Evolutionary conservation across 495 filamentous ascomycete genomes (phyloP), one percentile per base, ranked within the genome.

Genomic region (Evernia prunastri): DNA sequence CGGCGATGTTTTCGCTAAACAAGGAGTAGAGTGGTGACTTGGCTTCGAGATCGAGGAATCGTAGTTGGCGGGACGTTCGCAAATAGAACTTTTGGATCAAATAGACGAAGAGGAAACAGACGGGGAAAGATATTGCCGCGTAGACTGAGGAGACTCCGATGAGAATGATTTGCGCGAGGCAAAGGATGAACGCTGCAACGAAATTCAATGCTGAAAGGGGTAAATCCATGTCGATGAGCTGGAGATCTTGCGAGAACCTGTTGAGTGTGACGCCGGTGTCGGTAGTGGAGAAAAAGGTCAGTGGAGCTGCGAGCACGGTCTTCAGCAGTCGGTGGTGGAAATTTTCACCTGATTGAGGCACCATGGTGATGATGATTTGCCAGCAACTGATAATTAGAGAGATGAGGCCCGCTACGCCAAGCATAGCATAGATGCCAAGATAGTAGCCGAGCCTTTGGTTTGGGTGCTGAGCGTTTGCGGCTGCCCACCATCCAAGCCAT

Each of bases 31-130:
- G 72, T 4, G 84, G 82, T 6, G 84, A 78, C 69, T 85, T 84
- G 18, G 81, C 77, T 71, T 87, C 85, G 11, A 87, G 75, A 37
- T 88, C 86, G 27, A 89, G 72, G 51, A 85, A 76, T 40, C 86
- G 83, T 8, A 89, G 71, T 66, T 87, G 86, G 5, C 85, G 80
- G 3, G 85, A 87, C 1, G 86, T 88, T 15, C 82, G 78, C 7
- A 89, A 76, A 63, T 89, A 89, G 42, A 81, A 72, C 60, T 81
- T 83, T 65, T 87, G 83, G 8, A 88, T 76, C 20, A 80, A 36
- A 62, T 81, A 87, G 8, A 85, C 62, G 31, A 77, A 67, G 15
- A 81, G 64, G 37, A 80, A 65, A 10, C 80, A 74, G 45, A 81
- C 56, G 0, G 82, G 82, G 62, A 84, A 79, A 0, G 79, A 76